Conservation (phyloP, 352 stramenopile species). For the Pythium plurisporium region DNA sequence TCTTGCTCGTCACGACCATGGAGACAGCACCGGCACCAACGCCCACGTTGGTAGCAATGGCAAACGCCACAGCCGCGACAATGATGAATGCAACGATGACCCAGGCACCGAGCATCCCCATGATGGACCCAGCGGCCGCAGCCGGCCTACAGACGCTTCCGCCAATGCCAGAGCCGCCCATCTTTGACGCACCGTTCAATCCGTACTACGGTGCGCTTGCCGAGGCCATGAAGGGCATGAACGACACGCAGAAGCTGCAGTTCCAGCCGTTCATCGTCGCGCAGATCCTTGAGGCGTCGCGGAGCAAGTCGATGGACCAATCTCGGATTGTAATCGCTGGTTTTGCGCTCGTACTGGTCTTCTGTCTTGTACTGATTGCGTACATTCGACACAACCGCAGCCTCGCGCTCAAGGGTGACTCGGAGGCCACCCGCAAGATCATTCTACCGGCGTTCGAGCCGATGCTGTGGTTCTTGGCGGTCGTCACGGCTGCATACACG, state of each 20-base stretch:
- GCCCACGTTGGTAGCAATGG: neutral
- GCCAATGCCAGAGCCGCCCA: slow-evolving; percentile 18
- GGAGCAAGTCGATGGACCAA: slow-evolving; percentile 16
- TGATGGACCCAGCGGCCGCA: neutral
- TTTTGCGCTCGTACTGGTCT: slow-evolving; percentile 15
- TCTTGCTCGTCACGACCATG: neutral
- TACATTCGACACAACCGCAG: slow-evolving; percentile 61
- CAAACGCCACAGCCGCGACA: neutral
- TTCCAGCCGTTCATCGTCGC: slow-evolving; percentile 16
- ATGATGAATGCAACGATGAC: neutral
- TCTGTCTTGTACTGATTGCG: slow-evolving; percentile 27
- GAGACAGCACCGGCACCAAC: neutral
- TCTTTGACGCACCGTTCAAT: slow-evolving; percentile 24
- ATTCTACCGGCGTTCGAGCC: slow-evolving; percentile 67
- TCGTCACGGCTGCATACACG: slow-evolving; percentile 32
- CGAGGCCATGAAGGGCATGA: slow-evolving; percentile 18
- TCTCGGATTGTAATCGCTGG: slow-evolving; percentile 16
- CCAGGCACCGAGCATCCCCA: neutral
- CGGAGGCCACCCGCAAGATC: slow-evolving; percentile 46
- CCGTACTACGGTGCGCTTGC: slow-evolving; percentile 20
- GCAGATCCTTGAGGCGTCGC: slow-evolving; percentile 12
- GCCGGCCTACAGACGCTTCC: slow-evolving; percentile 10
- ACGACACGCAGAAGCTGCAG: slow-evolving; percentile 12
- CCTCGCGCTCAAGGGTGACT: slow-evolving; percentile 43
- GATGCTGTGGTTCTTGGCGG: slow-evolving; percentile 49